Base-by-base conservation (phyloP, 352 stramenopile genomes). In the Phytophthora pisi region DNA sequence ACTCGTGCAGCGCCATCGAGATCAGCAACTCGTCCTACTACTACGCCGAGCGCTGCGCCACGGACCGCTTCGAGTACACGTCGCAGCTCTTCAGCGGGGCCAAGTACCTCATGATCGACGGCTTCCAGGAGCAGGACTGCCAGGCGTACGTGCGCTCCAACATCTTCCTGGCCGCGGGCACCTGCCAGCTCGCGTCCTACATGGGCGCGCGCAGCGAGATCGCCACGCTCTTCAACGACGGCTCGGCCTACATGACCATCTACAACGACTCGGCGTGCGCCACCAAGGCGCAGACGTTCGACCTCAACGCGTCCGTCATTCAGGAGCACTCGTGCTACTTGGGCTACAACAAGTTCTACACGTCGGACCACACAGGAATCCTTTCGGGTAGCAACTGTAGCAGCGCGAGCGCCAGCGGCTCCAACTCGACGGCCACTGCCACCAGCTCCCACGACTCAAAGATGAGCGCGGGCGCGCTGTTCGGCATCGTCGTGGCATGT, bases 91-190 rank as follows among this genome's bases (percentile, higher is more conserved):
- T 78, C 60, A 73, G 67, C 43, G 66, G 73, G 2, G 65, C 70
- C 51, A 78, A 75, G 31, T 78, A 78, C 55, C 59, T 78, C 24
- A 75, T 78, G 71, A 76, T 78, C 54, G 73, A 81, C 55, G 70
- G 68, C 6, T 81, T 74, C 34, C 4, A 46, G 6, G 53, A 76
- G 24, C 38, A 68, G 42, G 49, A 20, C 0, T 81, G 73, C 45
- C n/a, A 56, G 20, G 61, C 52, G 7, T 81, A 81, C 46, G 47
- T 23, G 20, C 45, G 69, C 8, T 78, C 69, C 4, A 75, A 77
- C 24, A 55, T 78, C 10, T 81, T 78, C 49, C 52, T 81, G 2
- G 73, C 73, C 1, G 69, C 70, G 0, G 73, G 73, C 1, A 81
- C 73, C 2, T 81, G 73, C 46, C 73, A 81, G 51, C 56, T 78